Percentiles rank a stretch among this genome's conserved stretches.
These are phyloP conservation scores for Aspergillus thermomutatus DNA, from an alignment of 2,329 filamentous ascomycete species.

Conservation along the genomic window DNA sequence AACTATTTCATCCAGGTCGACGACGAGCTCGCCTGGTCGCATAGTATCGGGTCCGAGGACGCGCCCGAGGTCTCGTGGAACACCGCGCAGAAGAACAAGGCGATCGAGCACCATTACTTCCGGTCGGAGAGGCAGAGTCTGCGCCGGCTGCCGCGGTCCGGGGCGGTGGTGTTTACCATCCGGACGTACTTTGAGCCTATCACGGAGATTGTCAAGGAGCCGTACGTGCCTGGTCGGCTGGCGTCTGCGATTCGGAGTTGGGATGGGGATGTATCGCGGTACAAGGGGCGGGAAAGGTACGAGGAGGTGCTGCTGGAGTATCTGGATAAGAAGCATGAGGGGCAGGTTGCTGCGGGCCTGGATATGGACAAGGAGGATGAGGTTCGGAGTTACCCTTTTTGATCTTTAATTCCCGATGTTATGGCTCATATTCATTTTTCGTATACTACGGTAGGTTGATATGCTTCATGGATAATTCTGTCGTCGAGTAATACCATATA, in stretches of 20 bases:
- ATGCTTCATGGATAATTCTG: neutral
- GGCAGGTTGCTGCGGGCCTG: slow-evolving; percentile 67
- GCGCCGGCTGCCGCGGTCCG: slow-evolving; percentile 57
- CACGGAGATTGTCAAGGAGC: slow-evolving; percentile 64
- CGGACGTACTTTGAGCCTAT: slow-evolving; percentile 75
- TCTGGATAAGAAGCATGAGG: slow-evolving; percentile 68
- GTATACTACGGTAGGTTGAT: neutral
- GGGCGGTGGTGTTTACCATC: slow-evolving; percentile 69
- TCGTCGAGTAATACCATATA: neutral
- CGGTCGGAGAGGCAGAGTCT: slow-evolving; percentile 72
- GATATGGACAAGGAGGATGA: slow-evolving; percentile 61
- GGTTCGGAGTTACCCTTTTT: slow-evolving; percentile 59
- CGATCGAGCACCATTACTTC: slow-evolving; percentile 72
- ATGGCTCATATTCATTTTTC: neutral
- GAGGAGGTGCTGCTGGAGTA: slow-evolving; percentile 71
- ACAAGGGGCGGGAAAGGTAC: slow-evolving; percentile 77
- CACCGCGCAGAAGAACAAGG: slow-evolving; percentile 70
- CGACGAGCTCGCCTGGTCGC: slow-evolving; percentile 70
- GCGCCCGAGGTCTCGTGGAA: slow-evolving; percentile 63
- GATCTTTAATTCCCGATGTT: slow-evolving; percentile 1
- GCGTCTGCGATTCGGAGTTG: slow-evolving; percentile 78
- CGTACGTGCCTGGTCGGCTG: slow-evolving; percentile 72
- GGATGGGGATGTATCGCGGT: slow-evolving; percentile 71
- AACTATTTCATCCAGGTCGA: slow-evolving; percentile 91
- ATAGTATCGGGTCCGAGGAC: slow-evolving; percentile 73